These are phyloP conservation scores for Halocafeteria seosinensis DNA, from an alignment of 108 stramenopile species.

Conservation along the genomic window DNA sequence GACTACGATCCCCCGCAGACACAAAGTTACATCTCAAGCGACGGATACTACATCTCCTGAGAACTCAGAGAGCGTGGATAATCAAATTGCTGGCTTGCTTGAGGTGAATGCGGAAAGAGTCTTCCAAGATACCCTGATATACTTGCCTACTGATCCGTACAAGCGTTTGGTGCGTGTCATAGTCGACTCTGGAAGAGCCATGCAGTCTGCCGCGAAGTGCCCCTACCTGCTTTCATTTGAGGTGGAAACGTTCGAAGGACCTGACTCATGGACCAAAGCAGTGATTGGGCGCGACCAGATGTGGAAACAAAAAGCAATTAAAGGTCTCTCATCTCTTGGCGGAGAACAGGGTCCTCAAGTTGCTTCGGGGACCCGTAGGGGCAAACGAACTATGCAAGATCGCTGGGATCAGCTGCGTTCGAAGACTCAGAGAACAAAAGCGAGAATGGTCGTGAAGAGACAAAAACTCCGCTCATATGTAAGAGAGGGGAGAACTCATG, in stretches of 20 bases:
- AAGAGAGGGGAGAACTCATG: too few species aligned
- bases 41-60: neutral
- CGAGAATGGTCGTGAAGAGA: too few species aligned
- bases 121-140: neutral
- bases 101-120: neutral
- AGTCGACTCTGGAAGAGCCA: neutral
- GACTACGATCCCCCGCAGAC: neutral
- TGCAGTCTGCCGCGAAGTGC: conserved; percentile 11
- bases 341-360: too few species aligned
- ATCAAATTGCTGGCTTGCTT: neutral
- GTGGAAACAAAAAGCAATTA: too few species aligned
- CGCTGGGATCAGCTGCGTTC: too few species aligned
- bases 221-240: conserved; percentile 1
- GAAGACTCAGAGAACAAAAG: too few species aligned
- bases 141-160: neutral
- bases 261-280: too few species aligned
- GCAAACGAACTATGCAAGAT: too few species aligned
- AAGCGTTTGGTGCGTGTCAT: neutral
- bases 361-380: too few species aligned
- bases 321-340: too few species aligned
- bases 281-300: too few species aligned
- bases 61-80: neutral
- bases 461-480: too few species aligned
- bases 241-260: neutral
- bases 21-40: neutral